Evolutionary conservation across 106 monocot species (phyloP).

Genomic region (Dendrobium catenatum): DNA sequence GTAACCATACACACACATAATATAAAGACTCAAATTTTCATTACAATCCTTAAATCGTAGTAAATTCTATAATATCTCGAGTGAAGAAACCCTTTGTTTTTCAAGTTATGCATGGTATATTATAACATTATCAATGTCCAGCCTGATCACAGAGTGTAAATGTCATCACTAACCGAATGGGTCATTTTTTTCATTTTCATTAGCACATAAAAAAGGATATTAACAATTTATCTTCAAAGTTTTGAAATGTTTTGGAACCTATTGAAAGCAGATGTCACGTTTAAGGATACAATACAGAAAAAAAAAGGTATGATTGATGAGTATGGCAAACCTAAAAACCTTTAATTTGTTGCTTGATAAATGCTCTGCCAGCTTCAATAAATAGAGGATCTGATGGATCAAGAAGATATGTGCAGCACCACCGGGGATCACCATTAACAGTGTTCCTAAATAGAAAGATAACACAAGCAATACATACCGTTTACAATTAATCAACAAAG

Average conservation of each 20-base stretch:
- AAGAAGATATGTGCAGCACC: conserved; percentile 98
- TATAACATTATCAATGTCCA: too few relatives aligned
- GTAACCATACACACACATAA: too few relatives aligned
- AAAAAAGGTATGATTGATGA: neutral
- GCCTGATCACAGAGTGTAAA: too few relatives aligned
- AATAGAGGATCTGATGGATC: conserved; percentile 91
- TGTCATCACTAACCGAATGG: neutral
- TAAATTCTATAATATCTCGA: too few relatives aligned
- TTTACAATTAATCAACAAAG: neutral
- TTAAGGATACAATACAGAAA: neutral
- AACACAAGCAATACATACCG: neutral
- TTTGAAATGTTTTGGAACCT: neutral
- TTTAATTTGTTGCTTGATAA: conserved; percentile 73
- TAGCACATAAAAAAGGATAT: neutral
- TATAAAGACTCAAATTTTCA: too few relatives aligned
- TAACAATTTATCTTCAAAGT: neutral
- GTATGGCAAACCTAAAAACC: conserved; percentile 15
- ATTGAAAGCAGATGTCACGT: neutral
- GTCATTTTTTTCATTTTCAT: neutral
- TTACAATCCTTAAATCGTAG: too few relatives aligned
- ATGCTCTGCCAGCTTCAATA: conserved; percentile 70
- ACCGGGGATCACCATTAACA: conserved; percentile 76
- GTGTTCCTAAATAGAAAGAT: conserved; percentile 63
- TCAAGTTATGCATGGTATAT: too few relatives aligned
- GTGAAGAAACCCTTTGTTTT: too few relatives aligned